Evolutionary conservation across 768 basidiomycete genomes (phyloP).

Genomic region (Pleurotus platypus): DNA sequence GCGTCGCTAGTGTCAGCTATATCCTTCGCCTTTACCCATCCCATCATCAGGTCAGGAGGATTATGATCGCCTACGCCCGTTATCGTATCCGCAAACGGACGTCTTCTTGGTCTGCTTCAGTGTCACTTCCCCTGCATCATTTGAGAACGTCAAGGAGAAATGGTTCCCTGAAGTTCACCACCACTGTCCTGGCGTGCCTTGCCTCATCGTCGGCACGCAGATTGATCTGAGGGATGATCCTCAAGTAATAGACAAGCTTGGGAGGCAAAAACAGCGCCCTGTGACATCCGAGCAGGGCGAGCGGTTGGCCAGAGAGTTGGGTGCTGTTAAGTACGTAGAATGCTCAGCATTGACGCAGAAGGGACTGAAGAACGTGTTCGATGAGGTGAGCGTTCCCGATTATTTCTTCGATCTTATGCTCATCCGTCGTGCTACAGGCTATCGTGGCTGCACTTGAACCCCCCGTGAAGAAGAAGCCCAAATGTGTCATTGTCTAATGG

Average conservation of each 20-base stretch:
- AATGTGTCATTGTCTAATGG: constrained; percentile 82
- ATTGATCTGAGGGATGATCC: constrained; percentile 93
- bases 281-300: constrained; percentile 88
- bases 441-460: constrained; percentile 99
- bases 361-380: constrained; percentile 99
- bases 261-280: constrained; percentile 94
- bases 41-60: constrained; percentile 86
- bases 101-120: constrained; percentile 99
- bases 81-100: constrained; percentile 99
- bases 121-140: constrained; percentile 96
- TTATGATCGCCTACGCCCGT: constrained; percentile 97
- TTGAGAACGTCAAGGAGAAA: constrained; percentile 99
- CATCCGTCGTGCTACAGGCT: constrained; percentile 49
- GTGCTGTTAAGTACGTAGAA: constrained; percentile 98
- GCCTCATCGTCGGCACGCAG: constrained; percentile 98
- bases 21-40: not conserved
- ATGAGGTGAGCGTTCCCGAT: constrained; percentile 72
- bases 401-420: constrained; percentile 6
- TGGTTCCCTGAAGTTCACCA: constrained; percentile 99
- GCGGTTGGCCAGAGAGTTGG: constrained; percentile 92
- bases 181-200: constrained; percentile 98
- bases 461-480: constrained; percentile 79
- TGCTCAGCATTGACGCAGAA: constrained; percentile 99
- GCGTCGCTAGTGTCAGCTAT: constrained; percentile 26
- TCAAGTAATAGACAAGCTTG: constrained; percentile 91